Conservation (phyloP, 805 yeast genomes). For the Wickerhamiella dianesei region DNA sequence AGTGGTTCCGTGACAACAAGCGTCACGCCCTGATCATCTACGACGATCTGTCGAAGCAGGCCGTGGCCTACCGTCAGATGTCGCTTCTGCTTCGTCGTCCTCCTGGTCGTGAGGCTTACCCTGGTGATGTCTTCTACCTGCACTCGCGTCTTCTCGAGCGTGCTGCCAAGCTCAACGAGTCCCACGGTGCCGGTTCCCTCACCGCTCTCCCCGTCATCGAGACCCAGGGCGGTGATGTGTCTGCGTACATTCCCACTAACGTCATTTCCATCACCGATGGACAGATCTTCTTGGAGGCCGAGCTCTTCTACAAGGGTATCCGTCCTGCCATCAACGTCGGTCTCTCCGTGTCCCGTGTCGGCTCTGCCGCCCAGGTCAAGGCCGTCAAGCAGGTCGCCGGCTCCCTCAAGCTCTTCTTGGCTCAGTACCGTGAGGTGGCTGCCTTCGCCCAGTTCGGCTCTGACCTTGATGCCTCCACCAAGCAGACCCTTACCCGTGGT, state of each 20-base stretch:
- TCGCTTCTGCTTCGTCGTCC: conserved; percentile 95
- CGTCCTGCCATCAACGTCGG: conserved; percentile 99
- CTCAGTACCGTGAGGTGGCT: conserved; percentile 99
- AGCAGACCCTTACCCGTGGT: conserved; percentile 98
- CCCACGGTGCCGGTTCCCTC: conserved; percentile 83
- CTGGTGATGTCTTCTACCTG: conserved; percentile 93
- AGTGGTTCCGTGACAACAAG: conserved; percentile 99
- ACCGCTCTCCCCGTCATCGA: conserved; percentile 94
- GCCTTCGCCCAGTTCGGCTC: conserved; percentile 99
- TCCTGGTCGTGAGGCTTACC: conserved; percentile 94
- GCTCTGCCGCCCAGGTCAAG: conserved; percentile 99
- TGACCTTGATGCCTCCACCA: conserved; percentile 98
- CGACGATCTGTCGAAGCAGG: conserved; percentile 98
- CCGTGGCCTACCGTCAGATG: conserved; percentile 99
- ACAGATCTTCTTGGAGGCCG: conserved; percentile 98
- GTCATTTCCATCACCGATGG: conserved; percentile 96
- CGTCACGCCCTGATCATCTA: conserved; percentile 91
- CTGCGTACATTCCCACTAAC: conserved; percentile 95
- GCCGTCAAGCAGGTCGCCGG: conserved; percentile 99
- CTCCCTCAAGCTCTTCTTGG: conserved; percentile 98
- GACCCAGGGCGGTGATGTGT: conserved; percentile 99
- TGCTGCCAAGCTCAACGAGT: conserved; percentile 92
- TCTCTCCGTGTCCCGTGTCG: conserved; percentile 99
- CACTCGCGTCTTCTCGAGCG: conserved; percentile 92
- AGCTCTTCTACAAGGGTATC: conserved; percentile 99